Conservation (phyloP, 306 rosid genomes). For the Rubus idaeus region DNA sequence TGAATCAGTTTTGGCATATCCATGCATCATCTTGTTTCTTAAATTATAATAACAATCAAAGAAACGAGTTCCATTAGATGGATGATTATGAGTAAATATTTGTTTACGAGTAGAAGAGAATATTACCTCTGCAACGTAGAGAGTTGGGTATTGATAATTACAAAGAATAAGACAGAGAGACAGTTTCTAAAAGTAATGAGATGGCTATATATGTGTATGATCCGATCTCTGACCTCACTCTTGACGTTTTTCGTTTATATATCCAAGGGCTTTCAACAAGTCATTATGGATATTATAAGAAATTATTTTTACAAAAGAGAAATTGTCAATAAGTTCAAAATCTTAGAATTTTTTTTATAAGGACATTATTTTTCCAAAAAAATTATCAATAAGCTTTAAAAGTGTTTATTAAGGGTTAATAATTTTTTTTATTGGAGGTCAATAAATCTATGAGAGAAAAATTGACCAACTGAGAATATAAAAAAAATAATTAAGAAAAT, state of each 20-base stretch:
- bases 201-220: background rate
- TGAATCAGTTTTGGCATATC: slow-evolving; percentile 32
- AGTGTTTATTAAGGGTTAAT: too few relatives aligned
- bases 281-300: too few relatives aligned
- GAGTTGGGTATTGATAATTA: background rate
- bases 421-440: too few relatives aligned
- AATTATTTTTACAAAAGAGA: too few relatives aligned
- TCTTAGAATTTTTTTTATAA: too few relatives aligned
- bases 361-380: too few relatives aligned
- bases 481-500: too few relatives aligned
- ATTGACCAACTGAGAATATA: too few relatives aligned
- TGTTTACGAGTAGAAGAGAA: background rate
- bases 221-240: background rate
- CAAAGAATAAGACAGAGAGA: background rate
- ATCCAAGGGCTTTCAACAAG: background rate
- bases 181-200: background rate
- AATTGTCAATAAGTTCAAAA: too few relatives aligned
- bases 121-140: background rate
- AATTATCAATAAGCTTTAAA: too few relatives aligned
- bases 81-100: background rate
- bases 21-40: background rate
- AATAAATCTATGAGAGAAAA: too few relatives aligned
- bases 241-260: background rate
- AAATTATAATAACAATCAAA: background rate
- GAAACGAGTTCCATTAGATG: background rate